Evolutionary conservation across 1,139 yeast genomes (phyloP).

Genomic region (Magnusiomyces paraingens): DNA sequence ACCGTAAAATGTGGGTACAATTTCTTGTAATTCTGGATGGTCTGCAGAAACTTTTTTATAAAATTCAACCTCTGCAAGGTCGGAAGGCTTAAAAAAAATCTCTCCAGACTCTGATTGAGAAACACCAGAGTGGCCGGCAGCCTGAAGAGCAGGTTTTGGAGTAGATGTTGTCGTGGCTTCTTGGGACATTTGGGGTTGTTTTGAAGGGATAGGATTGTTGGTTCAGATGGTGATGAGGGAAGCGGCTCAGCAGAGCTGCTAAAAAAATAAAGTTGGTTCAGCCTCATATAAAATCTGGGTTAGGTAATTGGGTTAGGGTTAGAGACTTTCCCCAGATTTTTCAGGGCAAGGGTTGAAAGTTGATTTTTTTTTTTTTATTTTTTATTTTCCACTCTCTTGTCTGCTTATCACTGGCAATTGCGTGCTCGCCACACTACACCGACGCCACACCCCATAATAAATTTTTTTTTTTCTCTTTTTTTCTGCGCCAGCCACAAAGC

Average conservation of each 20-base stretch:
- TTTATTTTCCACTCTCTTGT: too few species aligned
- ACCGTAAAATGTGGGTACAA: constrained; percentile 40
- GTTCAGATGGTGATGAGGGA: background rate
- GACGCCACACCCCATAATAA: too few species aligned
- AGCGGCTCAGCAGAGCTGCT: too few species aligned
- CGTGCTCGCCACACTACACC: too few species aligned
- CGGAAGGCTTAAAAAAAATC: constrained; percentile 65
- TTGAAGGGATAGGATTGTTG: background rate
- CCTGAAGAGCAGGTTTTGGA: constrained; percentile 38
- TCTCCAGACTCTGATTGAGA: constrained; percentile 54
- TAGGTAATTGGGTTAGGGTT: background rate
- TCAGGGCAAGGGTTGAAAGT: too few species aligned
- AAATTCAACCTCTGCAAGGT: constrained; percentile 61
- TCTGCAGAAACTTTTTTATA: constrained; percentile 38
- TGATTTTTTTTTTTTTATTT: too few species aligned
- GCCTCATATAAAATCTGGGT: background rate
- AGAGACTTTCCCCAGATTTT: background rate
- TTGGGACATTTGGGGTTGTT: background rate
- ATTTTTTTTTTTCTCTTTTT: too few species aligned
- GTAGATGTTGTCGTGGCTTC: background rate
- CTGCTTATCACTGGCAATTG: too few species aligned
- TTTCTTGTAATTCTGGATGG: constrained; percentile 22
- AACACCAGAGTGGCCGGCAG: constrained; percentile 90
- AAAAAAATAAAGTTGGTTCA: background rate
- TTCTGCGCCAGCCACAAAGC: too few species aligned